Base-by-base conservation (phyloP, 305 asterid genomes). In the Andrographis paniculata region DNA sequence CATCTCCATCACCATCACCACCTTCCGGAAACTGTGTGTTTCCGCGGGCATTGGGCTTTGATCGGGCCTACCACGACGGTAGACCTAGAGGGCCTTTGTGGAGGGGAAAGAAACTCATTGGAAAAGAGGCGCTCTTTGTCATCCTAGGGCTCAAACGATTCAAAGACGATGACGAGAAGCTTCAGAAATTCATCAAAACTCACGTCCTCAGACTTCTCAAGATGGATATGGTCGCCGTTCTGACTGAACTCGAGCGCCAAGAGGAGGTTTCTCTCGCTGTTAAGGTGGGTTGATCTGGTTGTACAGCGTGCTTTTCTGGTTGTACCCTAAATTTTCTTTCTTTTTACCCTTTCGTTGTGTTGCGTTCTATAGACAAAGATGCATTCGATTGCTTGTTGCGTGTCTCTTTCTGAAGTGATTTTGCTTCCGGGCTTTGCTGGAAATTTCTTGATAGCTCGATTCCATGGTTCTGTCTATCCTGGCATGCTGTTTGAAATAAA, bases 81-180 rank as follows among this genome's bases (percentile, higher is more conserved):
- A 63, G 95, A 61, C 94, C 95, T 0, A 67, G 97, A 59, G 97
- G 97, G 5, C 54, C 95, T 13, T 65, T 88, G 17, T 88, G 97
- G 97, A 76, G 94, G 50, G 95, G 97, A 20, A 82, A 84, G 70
- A 85, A 88, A 58, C 62, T 76, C 58, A 76, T 89, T n/a, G 97
- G 97, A 4, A 85, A 89, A 67, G 95, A 89, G 60, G 94, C 95
- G 12, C 57, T 89, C 14, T 82, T 72, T 64, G 94, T 66, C 20
- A 64, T 85, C 24, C 46, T 56, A 38, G 95, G 97, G 17, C 46
- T 89, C 58, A 89, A 80, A 66, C 72, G 94, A 62, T 75, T 85
- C 63, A 79, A 71, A 67, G 69, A 66, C 59, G 89, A 82, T 5
- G 50, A 52, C 18, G 91, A 85, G 38, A 85, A 69, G 61, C 63